Conservation (phyloP, 2,329 filamentous ascomycete genomes). For the Ceratocystis papillata region DNA sequence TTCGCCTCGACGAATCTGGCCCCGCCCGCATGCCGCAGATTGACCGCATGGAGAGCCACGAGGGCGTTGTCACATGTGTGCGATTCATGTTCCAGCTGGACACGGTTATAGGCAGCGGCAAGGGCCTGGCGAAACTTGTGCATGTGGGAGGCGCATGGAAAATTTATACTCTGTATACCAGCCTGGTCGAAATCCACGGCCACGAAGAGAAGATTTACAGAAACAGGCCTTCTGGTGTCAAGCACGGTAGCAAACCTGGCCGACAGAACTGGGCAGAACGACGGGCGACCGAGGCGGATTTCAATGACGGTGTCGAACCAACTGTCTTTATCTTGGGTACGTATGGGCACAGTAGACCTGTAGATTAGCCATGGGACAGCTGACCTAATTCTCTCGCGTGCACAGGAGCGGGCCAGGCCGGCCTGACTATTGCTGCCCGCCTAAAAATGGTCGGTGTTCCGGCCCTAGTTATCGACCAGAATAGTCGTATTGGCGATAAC, state of each 20-base stretch:
- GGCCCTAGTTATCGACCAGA: slow-evolving; percentile 48
- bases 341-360: slow-evolving; percentile 25
- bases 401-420: slow-evolving; percentile 49
- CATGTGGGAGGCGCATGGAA: slow-evolving; percentile 42
- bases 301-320: slow-evolving; percentile 40
- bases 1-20: slow-evolving; percentile 38
- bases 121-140: slow-evolving; percentile 45
- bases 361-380: slow-evolving; percentile 11
- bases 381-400: neutral
- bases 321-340: slow-evolving; percentile 51
- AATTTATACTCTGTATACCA: slow-evolving; percentile 53
- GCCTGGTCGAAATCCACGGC: slow-evolving; percentile 43
- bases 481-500: slow-evolving; percentile 50
- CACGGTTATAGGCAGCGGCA: slow-evolving; percentile 44
- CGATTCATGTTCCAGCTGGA: slow-evolving; percentile 46
- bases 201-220: slow-evolving; percentile 40
- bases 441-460: slow-evolving; percentile 49
- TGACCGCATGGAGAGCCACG: slow-evolving; percentile 37
- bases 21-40: slow-evolving; percentile 37
- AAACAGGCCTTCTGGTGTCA: slow-evolving; percentile 44
- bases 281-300: slow-evolving; percentile 39
- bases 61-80: slow-evolving; percentile 41
- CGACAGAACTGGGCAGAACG: slow-evolving; percentile 52
- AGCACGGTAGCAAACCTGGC: slow-evolving; percentile 42
- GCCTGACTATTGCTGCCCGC: slow-evolving; percentile 46